A percentile compares a stretch with the other conserved stretches of the same genome.
These are phyloP conservation scores for Hypoxylon sp. DNA, from an alignment of 2,329 filamentous ascomycete species.

Conservation along the genomic window DNA sequence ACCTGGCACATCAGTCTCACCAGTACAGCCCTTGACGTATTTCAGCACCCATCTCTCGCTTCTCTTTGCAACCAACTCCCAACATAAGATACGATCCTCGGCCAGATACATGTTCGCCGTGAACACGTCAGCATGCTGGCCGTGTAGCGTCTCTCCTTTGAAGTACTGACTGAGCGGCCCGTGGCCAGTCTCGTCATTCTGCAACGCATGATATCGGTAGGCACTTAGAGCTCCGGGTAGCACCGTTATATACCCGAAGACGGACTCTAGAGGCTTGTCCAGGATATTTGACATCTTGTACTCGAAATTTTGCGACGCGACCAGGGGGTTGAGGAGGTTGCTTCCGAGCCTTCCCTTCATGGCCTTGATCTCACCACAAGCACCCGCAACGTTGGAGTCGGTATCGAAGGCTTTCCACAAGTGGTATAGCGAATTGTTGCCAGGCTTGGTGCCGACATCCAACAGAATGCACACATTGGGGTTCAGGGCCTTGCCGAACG, in stretches of 20 bases:
- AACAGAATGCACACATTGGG: constrained; percentile 97
- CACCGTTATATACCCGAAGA: constrained; percentile 97
- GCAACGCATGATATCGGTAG: constrained; percentile 92
- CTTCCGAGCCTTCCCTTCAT: constrained; percentile 89
- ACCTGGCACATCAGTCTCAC: constrained; percentile 98
- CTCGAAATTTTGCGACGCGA: constrained; percentile 98
- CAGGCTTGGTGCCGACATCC: constrained; percentile 94
- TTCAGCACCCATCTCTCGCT: constrained; percentile 97
- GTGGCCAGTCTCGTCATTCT: constrained; percentile 95
- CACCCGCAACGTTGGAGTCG: constrained; percentile 96
- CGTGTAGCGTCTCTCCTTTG: constrained; percentile 92
- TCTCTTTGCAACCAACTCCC: constrained; percentile 95
- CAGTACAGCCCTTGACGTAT: constrained; percentile 95
- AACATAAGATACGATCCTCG: constrained; percentile 96
- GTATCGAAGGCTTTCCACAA: constrained; percentile 99
- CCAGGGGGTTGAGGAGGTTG: constrained; percentile 90
- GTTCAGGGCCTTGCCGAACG: constrained; percentile 90
- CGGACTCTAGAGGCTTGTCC: constrained; percentile 96
- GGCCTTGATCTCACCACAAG: constrained; percentile 98
- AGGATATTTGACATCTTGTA: constrained; percentile 99
- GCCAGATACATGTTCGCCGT: constrained; percentile 99
- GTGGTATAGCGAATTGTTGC: constrained; percentile 91
- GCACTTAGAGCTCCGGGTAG: constrained; percentile 98
- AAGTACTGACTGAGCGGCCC: constrained; percentile 98
- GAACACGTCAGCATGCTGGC: constrained; percentile 91